Evolutionary conservation across 305 asterid genomes (phyloP), one percentile per base, ranked within the genome.

Genomic region (Fraxinus albicans): DNA sequence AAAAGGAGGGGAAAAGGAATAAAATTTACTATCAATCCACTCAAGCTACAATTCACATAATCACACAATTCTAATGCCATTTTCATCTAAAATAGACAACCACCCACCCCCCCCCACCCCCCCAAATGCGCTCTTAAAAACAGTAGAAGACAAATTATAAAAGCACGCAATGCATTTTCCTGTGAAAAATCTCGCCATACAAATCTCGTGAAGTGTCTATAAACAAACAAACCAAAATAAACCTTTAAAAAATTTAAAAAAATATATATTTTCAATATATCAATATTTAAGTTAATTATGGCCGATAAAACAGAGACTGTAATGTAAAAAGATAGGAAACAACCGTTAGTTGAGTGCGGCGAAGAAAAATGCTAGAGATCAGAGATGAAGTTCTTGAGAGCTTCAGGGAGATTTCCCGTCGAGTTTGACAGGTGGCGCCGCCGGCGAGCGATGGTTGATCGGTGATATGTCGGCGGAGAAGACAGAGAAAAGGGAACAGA

Each of bases 361-460:
- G 65, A 73, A 81, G 60, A 10, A 76, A 29, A 42, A 44, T 42
- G 27, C 40, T 31, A 6, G 75, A 35, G 73, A 65, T 67, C 74
- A 29, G 35, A 25, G n/a, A 67, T 29, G 36, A 67, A 25, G 38
- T 67, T 67, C 38, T 29, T 13, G 21, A 67, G 35, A 67, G 3
- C 36, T 25, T 27, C 36, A 33, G 8, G 21, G 7, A 10, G n/a
- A 29, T 67, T 67, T 29, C 74, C n/a, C 8, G 21, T 15, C 74
- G 8, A 67, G 36, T 67, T 67, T 7, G 38, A 29, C 38, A 47
- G 44, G 69, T 33, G 34, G 58, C 36, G 81, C 89, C 86, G 78
- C 82, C 76, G 84, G 21, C 23, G 44, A 36, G 19, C 80, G 76
- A 74, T 88, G 85, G 82, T 85, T 84, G 81, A 80, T 86, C 84